Conservation (phyloP, 2,329 filamentous ascomycete genomes). For the Aspergillus thermomutatus region DNA sequence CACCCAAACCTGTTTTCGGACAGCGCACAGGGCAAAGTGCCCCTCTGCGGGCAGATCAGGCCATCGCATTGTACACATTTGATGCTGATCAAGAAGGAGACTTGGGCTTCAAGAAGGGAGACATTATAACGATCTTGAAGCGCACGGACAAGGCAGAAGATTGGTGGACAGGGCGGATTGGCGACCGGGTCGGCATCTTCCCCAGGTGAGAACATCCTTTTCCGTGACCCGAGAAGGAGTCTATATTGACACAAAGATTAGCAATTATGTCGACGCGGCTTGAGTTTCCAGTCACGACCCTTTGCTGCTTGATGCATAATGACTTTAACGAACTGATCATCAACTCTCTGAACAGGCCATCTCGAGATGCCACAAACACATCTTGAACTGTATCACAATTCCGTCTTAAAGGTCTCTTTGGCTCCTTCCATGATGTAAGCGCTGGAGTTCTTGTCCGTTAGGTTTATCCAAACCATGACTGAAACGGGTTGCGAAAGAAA, state of each 20-base stretch:
- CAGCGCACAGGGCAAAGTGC: slow-evolving; percentile 43
- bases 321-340: slow-evolving; percentile 20
- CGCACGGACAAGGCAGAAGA: slow-evolving; percentile 90
- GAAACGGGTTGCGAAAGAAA: not conserved
- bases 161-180: slow-evolving; percentile 96
- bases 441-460: not conserved
- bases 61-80: slow-evolving; percentile 87
- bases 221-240: not conserved
- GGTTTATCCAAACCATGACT: not conserved
- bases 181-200: slow-evolving; percentile 83
- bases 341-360: not conserved
- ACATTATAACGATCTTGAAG: slow-evolving; percentile 91
- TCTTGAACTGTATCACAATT: not conserved
- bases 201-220: slow-evolving; percentile 59
- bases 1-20: slow-evolving; percentile 82
- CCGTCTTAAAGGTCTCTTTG: not conserved
- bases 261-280: slow-evolving; percentile 38
- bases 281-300: slow-evolving; percentile 12
- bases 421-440: not conserved
- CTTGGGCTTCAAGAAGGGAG: slow-evolving; percentile 93
- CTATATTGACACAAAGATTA: slow-evolving; percentile 14
- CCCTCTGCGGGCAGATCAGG: slow-evolving; percentile 64
- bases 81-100: slow-evolving; percentile 92
- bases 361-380: not conserved
- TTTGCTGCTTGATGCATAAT: slow-evolving; percentile 21